These are phyloP conservation scores for Anacardium occidentale DNA, from an alignment of 345 rosid genomes.

Conservation along the genomic window DNA sequence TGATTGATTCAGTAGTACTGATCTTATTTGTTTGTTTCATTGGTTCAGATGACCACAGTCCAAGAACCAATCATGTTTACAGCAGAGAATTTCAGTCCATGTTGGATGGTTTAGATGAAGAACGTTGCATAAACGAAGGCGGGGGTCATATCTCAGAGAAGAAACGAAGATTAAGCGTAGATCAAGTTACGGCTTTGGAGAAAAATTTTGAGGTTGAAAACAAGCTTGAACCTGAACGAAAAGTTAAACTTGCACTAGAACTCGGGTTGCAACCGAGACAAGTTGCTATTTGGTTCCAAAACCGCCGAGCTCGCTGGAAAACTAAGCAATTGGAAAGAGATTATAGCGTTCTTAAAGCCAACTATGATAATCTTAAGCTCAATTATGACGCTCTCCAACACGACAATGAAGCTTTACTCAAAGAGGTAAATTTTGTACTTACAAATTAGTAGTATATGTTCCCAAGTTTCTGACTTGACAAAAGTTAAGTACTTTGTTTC, in stretches of 20 bases:
- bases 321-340: slow-evolving; percentile 83
- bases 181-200: slow-evolving; percentile 85
- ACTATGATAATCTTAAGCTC: slow-evolving; percentile 56
- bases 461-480: not conserved
- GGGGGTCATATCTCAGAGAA: slow-evolving; percentile 60
- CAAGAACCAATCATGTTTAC: slow-evolving; percentile 51
- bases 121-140: slow-evolving; percentile 64
- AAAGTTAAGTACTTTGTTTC: not conserved
- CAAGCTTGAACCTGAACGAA: slow-evolving; percentile 85
- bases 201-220: slow-evolving; percentile 81
- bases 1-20: not conserved
- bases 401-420: slow-evolving; percentile 76
- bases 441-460: not conserved
- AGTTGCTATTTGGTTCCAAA: slow-evolving; percentile 91
- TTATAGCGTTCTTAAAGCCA: slow-evolving; percentile 54
- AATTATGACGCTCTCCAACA: slow-evolving; percentile 63
- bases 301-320: slow-evolving; percentile 90
- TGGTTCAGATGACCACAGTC: slow-evolving; percentile 62
- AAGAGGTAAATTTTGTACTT: slow-evolving; percentile 52
- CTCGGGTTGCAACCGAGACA: slow-evolving; percentile 85
- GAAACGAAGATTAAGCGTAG: slow-evolving; percentile 70
- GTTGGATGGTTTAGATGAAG: slow-evolving; percentile 82
- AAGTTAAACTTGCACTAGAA: slow-evolving; percentile 75
- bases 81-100: slow-evolving; percentile 66
- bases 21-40: slow-evolving; percentile 6